These are phyloP conservation scores for Fusarium aywerte DNA, from an alignment of 2,329 filamentous ascomycete species.

Conservation along the genomic window DNA sequence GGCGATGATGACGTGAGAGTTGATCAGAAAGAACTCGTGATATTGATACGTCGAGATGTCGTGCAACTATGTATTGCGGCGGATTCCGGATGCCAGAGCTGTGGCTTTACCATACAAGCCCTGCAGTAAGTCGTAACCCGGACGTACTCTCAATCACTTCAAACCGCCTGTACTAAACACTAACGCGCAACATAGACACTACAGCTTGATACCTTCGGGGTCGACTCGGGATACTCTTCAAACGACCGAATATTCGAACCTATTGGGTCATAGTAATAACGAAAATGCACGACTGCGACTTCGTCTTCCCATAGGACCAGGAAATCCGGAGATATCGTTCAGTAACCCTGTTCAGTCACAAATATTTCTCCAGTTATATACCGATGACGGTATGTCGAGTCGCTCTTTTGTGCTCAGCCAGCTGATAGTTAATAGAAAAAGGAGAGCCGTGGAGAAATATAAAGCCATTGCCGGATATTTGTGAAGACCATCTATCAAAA, in stretches of 20 bases:
- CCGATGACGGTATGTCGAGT: conserved; percentile 3
- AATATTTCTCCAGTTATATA: conserved; percentile 26
- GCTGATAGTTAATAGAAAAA: conserved; percentile 7
- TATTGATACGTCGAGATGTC: conserved; percentile 1
- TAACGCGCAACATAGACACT: neutral
- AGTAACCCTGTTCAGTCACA: neutral
- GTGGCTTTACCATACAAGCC: conserved; percentile 14
- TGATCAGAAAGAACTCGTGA: neutral
- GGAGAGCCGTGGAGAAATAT: conserved; percentile 14
- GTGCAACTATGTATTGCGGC: neutral
- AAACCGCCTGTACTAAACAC: neutral
- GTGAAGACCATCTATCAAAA: conserved; percentile 20
- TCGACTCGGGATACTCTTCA: too few relatives aligned
- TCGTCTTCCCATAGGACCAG: conserved; percentile 17
- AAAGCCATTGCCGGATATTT: conserved; percentile 27
- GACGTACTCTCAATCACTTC: too few relatives aligned
- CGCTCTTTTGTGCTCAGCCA: fast-evolving
- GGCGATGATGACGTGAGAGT: conserved; percentile 5
- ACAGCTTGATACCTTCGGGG: neutral
- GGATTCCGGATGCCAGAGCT: conserved; percentile 15
- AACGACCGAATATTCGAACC: fast-evolving
- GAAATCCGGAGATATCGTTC: conserved; percentile 31
- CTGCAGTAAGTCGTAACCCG: neutral
- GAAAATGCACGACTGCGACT: neutral
- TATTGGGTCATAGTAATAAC: neutral